A percentile compares a stretch with the other conserved stretches of the same genome.
phyloP scores from a whole-genome alignment of 208 protist genomes.

The Jaenimonas drosophilae region DNA sequence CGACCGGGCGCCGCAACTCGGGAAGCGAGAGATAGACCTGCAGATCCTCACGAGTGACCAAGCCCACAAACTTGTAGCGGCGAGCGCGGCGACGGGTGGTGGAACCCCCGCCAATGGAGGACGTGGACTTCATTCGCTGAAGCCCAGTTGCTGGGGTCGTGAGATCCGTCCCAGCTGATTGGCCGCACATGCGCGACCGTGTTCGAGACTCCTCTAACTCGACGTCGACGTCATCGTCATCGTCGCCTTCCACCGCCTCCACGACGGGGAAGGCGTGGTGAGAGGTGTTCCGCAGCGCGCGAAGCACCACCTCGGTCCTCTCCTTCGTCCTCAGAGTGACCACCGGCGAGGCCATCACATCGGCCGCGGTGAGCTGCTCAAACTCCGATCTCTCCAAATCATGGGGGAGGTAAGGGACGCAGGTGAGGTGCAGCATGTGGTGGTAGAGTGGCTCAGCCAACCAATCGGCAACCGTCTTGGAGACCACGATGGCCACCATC shows the following conservation, averaged over 20 bases:
- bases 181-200: not conserved
- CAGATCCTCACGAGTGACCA: slow-evolving; percentile 81
- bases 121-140: no score
- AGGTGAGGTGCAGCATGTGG: slow-evolving; percentile 81
- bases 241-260: slow-evolving; percentile 19
- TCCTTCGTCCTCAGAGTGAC: slow-evolving; percentile 56
- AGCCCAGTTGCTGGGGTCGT: no score
- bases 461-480: slow-evolving; percentile 85
- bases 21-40: slow-evolving; percentile 72
- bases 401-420: slow-evolving; percentile 76
- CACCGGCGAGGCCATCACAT: slow-evolving; percentile 87
- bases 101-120: not conserved
- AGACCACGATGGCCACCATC: slow-evolving; percentile 90
- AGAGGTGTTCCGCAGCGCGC: slow-evolving; percentile 43
- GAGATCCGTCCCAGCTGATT: not conserved
- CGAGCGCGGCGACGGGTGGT: not conserved
- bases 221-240: not conserved
- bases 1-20: slow-evolving; percentile 10
- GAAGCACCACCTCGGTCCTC: slow-evolving; percentile 60
- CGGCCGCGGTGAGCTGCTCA: slow-evolving; percentile 74
- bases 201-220: not conserved
- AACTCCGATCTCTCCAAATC: slow-evolving; percentile 64
- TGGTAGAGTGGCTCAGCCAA: slow-evolving; percentile 88
- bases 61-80: slow-evolving; percentile 71
- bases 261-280: slow-evolving; percentile 93